Conservation (phyloP, 164 flowering plant genomes). For the Litsea cubeba region DNA sequence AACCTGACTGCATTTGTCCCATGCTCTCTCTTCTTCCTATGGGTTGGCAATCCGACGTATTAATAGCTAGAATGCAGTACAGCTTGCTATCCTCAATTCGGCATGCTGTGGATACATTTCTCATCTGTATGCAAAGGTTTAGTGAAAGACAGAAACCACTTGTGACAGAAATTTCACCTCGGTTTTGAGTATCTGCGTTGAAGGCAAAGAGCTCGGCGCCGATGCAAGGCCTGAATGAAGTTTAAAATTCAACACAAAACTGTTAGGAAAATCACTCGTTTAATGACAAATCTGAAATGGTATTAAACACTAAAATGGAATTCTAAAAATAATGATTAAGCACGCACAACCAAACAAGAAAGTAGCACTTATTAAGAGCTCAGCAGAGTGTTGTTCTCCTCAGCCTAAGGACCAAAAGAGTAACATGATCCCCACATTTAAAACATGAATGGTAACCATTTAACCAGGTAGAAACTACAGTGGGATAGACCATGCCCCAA, state of each 20-base stretch:
- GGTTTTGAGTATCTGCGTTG: slow-evolving; percentile 25
- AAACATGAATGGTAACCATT: too few relatives aligned
- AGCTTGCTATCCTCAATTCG: slow-evolving; percentile 27
- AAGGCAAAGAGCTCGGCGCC: slow-evolving; percentile 56
- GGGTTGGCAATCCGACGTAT: slow-evolving; percentile 19
- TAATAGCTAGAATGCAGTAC: slow-evolving; percentile 53
- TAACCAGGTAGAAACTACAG: too few relatives aligned
- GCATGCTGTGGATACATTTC: slow-evolving; percentile 32
- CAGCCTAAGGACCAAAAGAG: too few relatives aligned
- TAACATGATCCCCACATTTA: too few relatives aligned
- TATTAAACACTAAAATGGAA: too few relatives aligned
- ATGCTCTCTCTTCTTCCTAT: slow-evolving; percentile 14
- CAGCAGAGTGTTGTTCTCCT: too few relatives aligned
- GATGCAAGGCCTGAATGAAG: slow-evolving; percentile 49
- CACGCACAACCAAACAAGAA: too few relatives aligned
- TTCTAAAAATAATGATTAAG: too few relatives aligned
- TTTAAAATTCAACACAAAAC: not conserved
- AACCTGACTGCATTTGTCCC: slow-evolving; percentile 10
- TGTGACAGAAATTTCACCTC: slow-evolving; percentile 25
- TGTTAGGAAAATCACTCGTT: not conserved
- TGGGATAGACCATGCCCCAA: too few relatives aligned
- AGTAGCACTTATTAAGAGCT: too few relatives aligned
- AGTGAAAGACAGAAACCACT: slow-evolving; percentile 58
- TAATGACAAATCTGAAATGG: not conserved
- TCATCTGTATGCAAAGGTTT: slow-evolving; percentile 67